phyloP scores from a whole-genome alignment of 495 filamentous ascomycete genomes.

The Podospora appendiculata region DNA sequence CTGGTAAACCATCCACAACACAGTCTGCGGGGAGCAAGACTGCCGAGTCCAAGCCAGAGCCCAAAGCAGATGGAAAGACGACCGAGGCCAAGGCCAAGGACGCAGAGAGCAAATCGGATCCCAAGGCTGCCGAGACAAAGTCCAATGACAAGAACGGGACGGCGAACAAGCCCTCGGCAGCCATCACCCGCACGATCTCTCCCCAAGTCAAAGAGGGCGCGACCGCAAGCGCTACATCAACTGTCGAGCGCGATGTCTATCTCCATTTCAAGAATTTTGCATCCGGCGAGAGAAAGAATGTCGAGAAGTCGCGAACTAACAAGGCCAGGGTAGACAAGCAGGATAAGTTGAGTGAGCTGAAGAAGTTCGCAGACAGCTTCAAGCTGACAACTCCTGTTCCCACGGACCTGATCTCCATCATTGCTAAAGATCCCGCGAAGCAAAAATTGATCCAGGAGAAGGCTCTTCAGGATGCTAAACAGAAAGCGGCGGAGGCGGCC shows the following conservation, averaged over 20 bases:
- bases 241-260: conserved; percentile 70
- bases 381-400: conserved; percentile 89
- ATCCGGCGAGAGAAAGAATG: conserved; percentile 40
- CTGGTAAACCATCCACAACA: conserved; percentile 21
- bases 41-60: conserved; percentile 6
- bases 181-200: conserved; percentile 29
- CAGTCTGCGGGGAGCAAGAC: conserved; percentile 21
- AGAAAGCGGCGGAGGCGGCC: conserved; percentile 15
- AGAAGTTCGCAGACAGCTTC: conserved; percentile 90
- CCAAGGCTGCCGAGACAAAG: conserved; percentile 29
- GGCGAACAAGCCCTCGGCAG: conserved; percentile 22
- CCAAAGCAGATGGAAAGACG: conserved; percentile 12
- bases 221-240: conserved; percentile 56
- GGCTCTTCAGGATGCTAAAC: conserved; percentile 57
- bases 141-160: conserved; percentile 17
- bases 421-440: conserved; percentile 89
- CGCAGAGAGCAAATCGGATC: conserved; percentile 15
- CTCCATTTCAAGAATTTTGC: conserved; percentile 80
- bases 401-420: conserved; percentile 83
- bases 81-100: conserved; percentile 21
- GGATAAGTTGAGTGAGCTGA: conserved; percentile 84
- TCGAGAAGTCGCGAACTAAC: conserved; percentile 63
- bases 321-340: conserved; percentile 79
- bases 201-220: conserved; percentile 32
- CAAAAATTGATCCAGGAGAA: conserved; percentile 89